Conservation (phyloP, 2,329 filamentous ascomycete genomes). For the Trichoderma sp. region DNA sequence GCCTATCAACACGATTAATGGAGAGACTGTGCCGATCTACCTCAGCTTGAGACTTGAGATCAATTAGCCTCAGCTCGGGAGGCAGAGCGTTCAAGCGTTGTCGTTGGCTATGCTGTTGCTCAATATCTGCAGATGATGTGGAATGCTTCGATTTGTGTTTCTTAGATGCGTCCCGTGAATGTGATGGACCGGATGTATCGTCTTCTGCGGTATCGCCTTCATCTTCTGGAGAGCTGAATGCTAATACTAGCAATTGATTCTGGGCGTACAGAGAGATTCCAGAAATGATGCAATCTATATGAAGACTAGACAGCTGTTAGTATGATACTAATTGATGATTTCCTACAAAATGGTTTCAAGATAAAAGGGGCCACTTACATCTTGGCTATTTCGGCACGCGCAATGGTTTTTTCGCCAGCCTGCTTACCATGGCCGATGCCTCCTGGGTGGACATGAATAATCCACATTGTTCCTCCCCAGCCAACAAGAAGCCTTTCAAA, state of each 20-base stretch:
- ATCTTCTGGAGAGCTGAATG: conserved; percentile 76
- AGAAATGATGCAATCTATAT: conserved; percentile 96
- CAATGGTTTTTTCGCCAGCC: conserved; percentile 68
- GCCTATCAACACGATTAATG: conserved; percentile 79
- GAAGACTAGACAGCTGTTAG: conserved; percentile 56
- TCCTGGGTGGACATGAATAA: conserved; percentile 84
- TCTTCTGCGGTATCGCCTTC: conserved; percentile 56
- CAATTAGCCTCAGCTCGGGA: conserved; percentile 87
- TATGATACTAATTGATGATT: not conserved
- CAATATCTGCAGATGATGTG: conserved; percentile 50
- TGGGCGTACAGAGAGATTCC: conserved; percentile 96
- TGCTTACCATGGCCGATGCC: conserved; percentile 64
- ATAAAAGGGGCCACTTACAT: conserved; percentile 58
- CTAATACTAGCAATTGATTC: conserved; percentile 84
- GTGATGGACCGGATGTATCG: conserved; percentile 24
- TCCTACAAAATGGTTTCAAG: not conserved
- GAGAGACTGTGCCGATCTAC: conserved; percentile 83
- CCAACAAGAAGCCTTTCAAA: conserved; percentile 85
- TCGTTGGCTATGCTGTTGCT: conserved; percentile 63
- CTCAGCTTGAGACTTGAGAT: conserved; percentile 81
- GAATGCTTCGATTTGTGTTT: conserved; percentile 46
- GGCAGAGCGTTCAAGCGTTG: conserved; percentile 76
- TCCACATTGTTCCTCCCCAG: conserved; percentile 96
- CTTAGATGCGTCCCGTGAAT: conserved; percentile 29
- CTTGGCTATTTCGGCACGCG: conserved; percentile 85